phyloP scores from a whole-genome alignment of 768 basidiomycete genomes.

The Amanita muscaria region DNA sequence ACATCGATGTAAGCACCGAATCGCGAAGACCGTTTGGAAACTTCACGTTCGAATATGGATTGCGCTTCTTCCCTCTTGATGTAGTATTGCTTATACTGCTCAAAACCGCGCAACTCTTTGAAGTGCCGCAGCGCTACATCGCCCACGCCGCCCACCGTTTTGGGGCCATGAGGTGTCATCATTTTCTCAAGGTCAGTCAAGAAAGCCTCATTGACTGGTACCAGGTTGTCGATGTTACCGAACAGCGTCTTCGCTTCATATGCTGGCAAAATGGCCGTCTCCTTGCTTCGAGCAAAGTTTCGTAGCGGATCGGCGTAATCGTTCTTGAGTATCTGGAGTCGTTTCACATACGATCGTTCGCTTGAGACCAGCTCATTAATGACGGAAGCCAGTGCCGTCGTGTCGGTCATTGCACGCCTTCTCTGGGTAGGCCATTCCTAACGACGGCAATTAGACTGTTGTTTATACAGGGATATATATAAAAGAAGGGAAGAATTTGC shows the following conservation, averaged over 20 bases:
- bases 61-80: slow-evolving; percentile 91
- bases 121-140: slow-evolving; percentile 86
- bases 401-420: slow-evolving; percentile 55
- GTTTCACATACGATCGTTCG: slow-evolving; percentile 81
- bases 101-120: slow-evolving; percentile 75
- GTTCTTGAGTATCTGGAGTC: slow-evolving; percentile 72
- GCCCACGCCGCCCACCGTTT: slow-evolving; percentile 58
- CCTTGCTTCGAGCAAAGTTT: slow-evolving; percentile 73
- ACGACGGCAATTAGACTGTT: background rate
- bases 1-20: slow-evolving; percentile 89
- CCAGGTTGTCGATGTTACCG: slow-evolving; percentile 84
- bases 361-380: slow-evolving; percentile 84
- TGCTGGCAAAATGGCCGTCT: slow-evolving; percentile 77
- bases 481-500: background rate
- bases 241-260: slow-evolving; percentile 94
- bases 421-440: slow-evolving; percentile 36
- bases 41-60: slow-evolving; percentile 74
- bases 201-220: slow-evolving; percentile 87
- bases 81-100: slow-evolving; percentile 88
- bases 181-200: slow-evolving; percentile 76
- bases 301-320: slow-evolving; percentile 91
- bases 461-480: background rate
- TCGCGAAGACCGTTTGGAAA: slow-evolving; percentile 67
- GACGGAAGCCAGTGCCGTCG: slow-evolving; percentile 60
- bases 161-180: slow-evolving; percentile 49